These are phyloP conservation scores for Inonotus obliquus DNA, from an alignment of 1,284 basidiomycete genomes.

Conservation along the genomic window DNA sequence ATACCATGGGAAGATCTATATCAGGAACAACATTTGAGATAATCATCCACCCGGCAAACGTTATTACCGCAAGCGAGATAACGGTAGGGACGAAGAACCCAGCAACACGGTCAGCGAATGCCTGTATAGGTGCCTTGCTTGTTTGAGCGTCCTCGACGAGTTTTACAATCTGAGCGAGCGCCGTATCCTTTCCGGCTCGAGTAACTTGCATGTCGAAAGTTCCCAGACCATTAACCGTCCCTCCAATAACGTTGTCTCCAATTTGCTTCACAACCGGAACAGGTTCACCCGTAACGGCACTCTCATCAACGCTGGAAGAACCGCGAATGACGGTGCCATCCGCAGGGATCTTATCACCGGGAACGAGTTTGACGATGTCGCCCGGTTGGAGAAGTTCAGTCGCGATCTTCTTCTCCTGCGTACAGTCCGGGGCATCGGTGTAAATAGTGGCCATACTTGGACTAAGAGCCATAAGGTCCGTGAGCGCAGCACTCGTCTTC, in stretches of 20 bases:
- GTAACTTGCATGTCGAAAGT: conserved; percentile 96
- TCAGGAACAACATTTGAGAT: conserved; percentile 63
- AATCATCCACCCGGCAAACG: conserved; percentile 84
- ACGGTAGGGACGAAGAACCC: conserved; percentile 95
- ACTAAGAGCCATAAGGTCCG: conserved; percentile 91
- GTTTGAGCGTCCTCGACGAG: conserved; percentile 98
- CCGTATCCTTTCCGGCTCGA: conserved; percentile 93
- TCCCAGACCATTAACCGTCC: conserved; percentile 94
- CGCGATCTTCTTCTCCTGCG: conserved; percentile 83
- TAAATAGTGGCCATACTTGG: conserved; percentile 97
- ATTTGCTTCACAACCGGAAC: conserved; percentile 80
- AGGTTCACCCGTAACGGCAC: conserved; percentile 97
- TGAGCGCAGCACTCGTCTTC: conserved; percentile 93
- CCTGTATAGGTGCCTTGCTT: conserved; percentile 96
- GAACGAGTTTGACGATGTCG: conserved; percentile 91
- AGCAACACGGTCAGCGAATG: conserved; percentile 92
- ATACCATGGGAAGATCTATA: conserved; percentile 74
- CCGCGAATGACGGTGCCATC: conserved; percentile 90
- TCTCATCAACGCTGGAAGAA: conserved; percentile 89
- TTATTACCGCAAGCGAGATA: conserved; percentile 76
- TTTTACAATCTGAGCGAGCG: conserved; percentile 92
- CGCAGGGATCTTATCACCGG: conserved; percentile 95
- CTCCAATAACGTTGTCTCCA: conserved; percentile 88
- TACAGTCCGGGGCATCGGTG: conserved; percentile 73
- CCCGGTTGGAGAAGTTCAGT: conserved; percentile 95